Conservation (phyloP, 345 rosid genomes). For the Combretum micranthum region DNA sequence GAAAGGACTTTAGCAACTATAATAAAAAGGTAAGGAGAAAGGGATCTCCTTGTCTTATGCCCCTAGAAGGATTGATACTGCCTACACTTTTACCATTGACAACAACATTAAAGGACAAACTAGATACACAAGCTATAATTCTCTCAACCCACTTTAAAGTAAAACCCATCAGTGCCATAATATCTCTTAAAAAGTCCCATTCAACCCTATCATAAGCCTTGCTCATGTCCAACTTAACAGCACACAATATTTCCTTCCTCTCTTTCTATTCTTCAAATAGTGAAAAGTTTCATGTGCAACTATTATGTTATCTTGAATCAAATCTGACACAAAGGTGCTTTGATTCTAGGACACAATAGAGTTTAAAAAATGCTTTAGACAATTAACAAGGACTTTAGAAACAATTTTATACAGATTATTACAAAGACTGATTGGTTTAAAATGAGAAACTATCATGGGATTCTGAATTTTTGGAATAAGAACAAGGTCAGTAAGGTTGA, state of each 20-base stretch:
- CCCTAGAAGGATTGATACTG: background rate
- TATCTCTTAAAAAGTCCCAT: background rate
- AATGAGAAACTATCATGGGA: background rate
- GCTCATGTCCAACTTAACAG: background rate
- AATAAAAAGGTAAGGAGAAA: background rate
- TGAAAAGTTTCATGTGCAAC: background rate
- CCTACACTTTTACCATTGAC: background rate
- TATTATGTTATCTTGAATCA: background rate
- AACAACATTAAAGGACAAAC: background rate
- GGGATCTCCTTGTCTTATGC: background rate
- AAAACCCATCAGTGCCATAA: background rate
- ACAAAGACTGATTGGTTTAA: background rate
- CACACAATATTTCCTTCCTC: background rate
- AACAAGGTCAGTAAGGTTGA: background rate
- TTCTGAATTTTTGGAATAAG: background rate
- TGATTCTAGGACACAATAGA: background rate
- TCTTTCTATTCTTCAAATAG: background rate
- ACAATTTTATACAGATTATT: background rate
- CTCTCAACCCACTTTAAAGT: background rate
- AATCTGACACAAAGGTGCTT: background rate
- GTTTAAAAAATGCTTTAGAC: background rate
- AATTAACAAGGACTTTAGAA: background rate
- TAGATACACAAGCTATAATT: background rate
- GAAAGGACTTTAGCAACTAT: background rate
- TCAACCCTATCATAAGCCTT: background rate